phyloP scores from a whole-genome alignment of 106 monocot genomes.

The Hemerocallis citrina region DNA sequence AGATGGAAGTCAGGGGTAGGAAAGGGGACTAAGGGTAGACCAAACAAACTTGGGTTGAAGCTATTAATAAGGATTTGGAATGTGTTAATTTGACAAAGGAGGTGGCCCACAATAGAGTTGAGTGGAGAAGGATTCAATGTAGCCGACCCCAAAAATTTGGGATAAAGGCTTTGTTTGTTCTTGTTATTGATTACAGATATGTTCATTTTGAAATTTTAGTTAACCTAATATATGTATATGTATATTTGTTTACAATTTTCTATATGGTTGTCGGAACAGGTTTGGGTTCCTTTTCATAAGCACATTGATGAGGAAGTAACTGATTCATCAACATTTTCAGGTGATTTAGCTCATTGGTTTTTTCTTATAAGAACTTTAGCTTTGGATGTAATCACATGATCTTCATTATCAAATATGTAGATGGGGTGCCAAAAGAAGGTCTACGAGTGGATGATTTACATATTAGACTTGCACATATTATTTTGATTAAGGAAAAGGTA shows the following conservation, averaged over 20 bases:
- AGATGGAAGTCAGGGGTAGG: no score
- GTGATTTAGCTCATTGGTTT: conserved; percentile 14
- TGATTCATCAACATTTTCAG: conserved; percentile 66
- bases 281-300: conserved; percentile 81
- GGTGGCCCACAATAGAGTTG: no score
- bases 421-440: conserved; percentile 98
- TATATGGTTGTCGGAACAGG: conserved; percentile 28
- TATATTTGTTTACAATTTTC: neutral
- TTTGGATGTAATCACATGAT: conserved; percentile 1
- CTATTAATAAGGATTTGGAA: no score
- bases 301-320: conserved; percentile 66
- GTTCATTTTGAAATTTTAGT: no score
- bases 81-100: no score
- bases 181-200: no score
- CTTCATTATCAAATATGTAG: conserved; percentile 26
- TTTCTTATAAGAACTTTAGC: neutral
- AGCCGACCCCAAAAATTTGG: no score
- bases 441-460: conserved; percentile 68
- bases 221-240: no score
- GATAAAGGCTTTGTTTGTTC: no score
- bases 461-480: conserved; percentile 71
- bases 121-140: no score
- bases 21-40: no score
- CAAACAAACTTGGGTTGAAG: no score
- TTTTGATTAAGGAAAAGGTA: conserved; percentile 84